Evolutionary conservation across 1,284 basidiomycete genomes (phyloP).

Genomic region (Naganishia cerealis): DNA sequence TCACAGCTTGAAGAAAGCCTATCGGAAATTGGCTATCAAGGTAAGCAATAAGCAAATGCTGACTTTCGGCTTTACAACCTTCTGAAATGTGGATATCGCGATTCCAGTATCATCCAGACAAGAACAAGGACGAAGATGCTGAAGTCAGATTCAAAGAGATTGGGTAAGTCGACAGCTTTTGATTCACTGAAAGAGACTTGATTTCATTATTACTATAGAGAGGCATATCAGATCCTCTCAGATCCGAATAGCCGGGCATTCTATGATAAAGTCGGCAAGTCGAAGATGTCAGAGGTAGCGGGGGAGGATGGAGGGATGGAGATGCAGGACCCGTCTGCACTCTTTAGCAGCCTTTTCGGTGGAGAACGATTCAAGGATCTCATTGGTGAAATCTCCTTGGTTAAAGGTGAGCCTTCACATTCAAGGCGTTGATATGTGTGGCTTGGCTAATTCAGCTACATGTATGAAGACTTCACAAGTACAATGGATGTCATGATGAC

Average conservation of each 20-base stretch:
- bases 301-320: slow-evolving; percentile 56
- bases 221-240: slow-evolving; percentile 85
- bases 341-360: slow-evolving; percentile 89
- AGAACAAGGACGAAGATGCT: slow-evolving; percentile 81
- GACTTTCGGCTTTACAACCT: not conserved
- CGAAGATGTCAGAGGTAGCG: slow-evolving; percentile 47
- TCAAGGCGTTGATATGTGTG: not conserved
- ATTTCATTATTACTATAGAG: slow-evolving; percentile 58
- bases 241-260: slow-evolving; percentile 81
- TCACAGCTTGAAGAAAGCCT: slow-evolving; percentile 80
- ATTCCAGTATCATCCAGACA: slow-evolving; percentile 85
- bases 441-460: not conserved
- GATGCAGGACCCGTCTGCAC: slow-evolving; percentile 84
- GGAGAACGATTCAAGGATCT: slow-evolving; percentile 63
- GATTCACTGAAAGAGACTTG: not conserved
- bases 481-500: slow-evolving; percentile 60
- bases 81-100: not conserved
- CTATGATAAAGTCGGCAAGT: slow-evolving; percentile 92
- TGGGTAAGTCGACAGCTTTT: slow-evolving; percentile 59
- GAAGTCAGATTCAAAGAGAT: slow-evolving; percentile 93
- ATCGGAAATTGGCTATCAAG: slow-evolving; percentile 91
- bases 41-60: slow-evolving; percentile 55
- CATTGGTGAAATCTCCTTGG: slow-evolving; percentile 89
- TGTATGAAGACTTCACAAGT: slow-evolving; percentile 47
- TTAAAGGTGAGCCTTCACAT: slow-evolving; percentile 60